Evolutionary conservation across 1,284 basidiomycete genomes (phyloP).

Genomic region (Malassezia vespertilionis): DNA sequence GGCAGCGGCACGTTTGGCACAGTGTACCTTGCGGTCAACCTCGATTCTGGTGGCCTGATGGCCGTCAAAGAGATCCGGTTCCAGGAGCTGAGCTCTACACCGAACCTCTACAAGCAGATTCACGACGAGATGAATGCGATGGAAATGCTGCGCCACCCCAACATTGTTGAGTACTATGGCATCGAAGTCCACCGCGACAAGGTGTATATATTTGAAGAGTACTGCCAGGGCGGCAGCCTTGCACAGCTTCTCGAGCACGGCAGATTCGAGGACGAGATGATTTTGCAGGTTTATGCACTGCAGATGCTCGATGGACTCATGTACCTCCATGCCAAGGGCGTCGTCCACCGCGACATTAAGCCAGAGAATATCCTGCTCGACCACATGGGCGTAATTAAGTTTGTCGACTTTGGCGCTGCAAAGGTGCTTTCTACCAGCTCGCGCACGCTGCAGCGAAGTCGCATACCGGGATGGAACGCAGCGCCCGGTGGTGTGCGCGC

Average conservation of each 20-base stretch:
- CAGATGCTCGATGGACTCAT: constrained; percentile 90
- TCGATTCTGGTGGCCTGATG: constrained; percentile 93
- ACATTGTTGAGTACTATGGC: constrained; percentile 97
- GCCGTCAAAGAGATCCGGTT: constrained; percentile 99
- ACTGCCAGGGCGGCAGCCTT: constrained; percentile 89
- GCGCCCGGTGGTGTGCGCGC: constrained; percentile 27
- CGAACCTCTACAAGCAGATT: constrained; percentile 65
- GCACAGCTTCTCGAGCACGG: constrained; percentile 84
- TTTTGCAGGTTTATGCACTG: constrained; percentile 88
- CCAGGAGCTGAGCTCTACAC: constrained; percentile 68
- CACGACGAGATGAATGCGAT: constrained; percentile 95
- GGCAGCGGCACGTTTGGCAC: constrained; percentile 77
- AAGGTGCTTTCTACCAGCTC: constrained; percentile 93
- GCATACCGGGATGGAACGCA: constrained; percentile 35
- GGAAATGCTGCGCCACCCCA: constrained; percentile 96
- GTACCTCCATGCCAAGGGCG: constrained; percentile 82
- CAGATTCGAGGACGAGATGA: constrained; percentile 88
- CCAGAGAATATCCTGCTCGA: constrained; percentile 97
- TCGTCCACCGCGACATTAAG: constrained; percentile 95
- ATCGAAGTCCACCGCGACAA: constrained; percentile 98
- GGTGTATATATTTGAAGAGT: constrained; percentile 98
- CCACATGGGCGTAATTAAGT: constrained; percentile 86
- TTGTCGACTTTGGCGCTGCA: constrained; percentile 95
- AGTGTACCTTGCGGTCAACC: constrained; percentile 94
- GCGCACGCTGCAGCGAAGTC: constrained; percentile 51